A percentile compares a stretch with the other conserved stretches of the same genome.
Conservation (phyloP, 345 rosid species). For the Linum tenue region DNA sequence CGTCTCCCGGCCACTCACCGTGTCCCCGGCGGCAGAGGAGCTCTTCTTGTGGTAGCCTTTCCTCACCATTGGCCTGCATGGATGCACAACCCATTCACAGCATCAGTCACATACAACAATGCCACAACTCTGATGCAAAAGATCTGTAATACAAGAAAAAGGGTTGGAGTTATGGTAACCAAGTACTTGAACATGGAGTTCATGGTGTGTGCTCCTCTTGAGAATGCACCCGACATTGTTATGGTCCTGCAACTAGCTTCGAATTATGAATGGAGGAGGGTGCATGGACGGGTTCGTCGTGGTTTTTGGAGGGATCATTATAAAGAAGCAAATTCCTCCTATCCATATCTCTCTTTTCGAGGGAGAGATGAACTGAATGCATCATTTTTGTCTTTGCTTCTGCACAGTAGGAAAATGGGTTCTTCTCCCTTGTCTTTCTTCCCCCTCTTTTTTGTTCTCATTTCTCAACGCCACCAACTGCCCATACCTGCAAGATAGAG, state of each 20-base stretch:
- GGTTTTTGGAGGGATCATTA: not conserved
- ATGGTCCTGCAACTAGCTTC: not conserved
- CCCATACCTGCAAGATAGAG: too few species aligned
- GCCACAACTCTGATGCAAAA: too few species aligned
- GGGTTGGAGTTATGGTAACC: not conserved
- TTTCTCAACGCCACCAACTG: too few species aligned
- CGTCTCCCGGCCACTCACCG: not conserved
- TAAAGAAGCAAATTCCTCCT: not conserved
- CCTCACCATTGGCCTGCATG: slow-evolving; percentile 1
- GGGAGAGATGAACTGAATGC: not conserved
- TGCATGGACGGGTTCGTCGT: not conserved
- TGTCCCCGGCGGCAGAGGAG: not conserved
- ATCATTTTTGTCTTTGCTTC: not conserved
- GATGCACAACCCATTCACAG: not conserved
- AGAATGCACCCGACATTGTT: not conserved
- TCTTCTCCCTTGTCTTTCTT: not conserved
- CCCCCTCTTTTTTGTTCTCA: too few species aligned
- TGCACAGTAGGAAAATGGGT: not conserved
- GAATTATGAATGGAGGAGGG: not conserved
- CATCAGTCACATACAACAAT: not conserved
- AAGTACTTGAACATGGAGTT: slow-evolving; percentile 3
- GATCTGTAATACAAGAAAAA: not conserved
- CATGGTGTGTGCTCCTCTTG: slow-evolving; percentile 7
- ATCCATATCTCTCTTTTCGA: slow-evolving; percentile 6
- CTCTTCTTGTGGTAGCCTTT: slow-evolving; percentile 6